Base-by-base conservation (phyloP, 2,329 filamentous ascomycete genomes). In the Fusarium succisae region DNA sequence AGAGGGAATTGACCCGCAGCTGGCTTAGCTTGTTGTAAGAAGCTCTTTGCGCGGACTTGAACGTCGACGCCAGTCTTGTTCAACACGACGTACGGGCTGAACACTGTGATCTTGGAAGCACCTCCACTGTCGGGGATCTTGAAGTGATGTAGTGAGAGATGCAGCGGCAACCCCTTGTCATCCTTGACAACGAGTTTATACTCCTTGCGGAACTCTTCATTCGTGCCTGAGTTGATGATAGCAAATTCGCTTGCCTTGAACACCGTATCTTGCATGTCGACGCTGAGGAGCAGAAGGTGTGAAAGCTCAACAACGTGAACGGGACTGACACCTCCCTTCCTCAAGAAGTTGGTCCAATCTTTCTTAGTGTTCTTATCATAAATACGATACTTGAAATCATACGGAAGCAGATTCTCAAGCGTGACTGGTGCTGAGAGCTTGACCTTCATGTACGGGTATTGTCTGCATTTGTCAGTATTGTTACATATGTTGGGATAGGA, bases 321-420 rank as follows among this genome's bases (percentile, higher is more conserved):
- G 2, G 97, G 97, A 81, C 96, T 99, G 64, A 98, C 92, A 20
- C 97, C 97, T 32, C 97, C 96, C 82, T 98, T 98, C 65, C 96
- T 91, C 53, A 99, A 85, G 84, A 99, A 99, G 81, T 99, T 99
- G 9, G 94, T 97, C 96, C 96, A 99, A 81, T 99, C 96, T 81
- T 97, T 98, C 86, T 96, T 97, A 1, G 95, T 98, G 81, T 98
- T 97, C 85, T 97, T 98, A 85, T 99, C 96, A 80, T 98, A 99
- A 63, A 99, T 98, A 63, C 96, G 91, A 82, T 99, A 99, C 83
- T 99, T 98, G 90, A 99, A 99, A 83, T 99, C 96, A 80, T 96
- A 98, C 0, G 96, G 96, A 43, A 99, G 85, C 48, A 99, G 85
- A 75, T 99, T 99, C 82, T 99, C 96, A 9, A 99, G 88, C 56